Base-by-base conservation (phyloP, 208 protist genomes). In the Wallacemonas sp. region DNA sequence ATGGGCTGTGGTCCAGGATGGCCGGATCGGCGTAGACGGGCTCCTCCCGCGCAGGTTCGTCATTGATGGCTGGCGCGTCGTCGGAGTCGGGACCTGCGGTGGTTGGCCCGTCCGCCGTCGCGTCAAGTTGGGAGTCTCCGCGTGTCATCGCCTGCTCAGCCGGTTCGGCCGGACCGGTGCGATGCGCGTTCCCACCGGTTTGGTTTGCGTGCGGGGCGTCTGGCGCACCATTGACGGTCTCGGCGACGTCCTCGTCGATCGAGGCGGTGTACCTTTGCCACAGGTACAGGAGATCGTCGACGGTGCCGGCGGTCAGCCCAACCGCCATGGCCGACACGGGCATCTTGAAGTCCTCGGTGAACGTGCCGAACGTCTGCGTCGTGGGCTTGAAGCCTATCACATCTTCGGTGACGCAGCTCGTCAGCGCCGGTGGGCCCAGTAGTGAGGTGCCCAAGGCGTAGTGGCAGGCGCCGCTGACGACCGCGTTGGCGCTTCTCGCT, bases 301-400 rank as follows among this genome's bases (percentile, higher is more conserved):
- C 73, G 50, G 78, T 68, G 26, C 72, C 67, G 22, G 90, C 86
- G 0, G 80, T 84, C 33, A 95, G 76, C 4, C 90, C 90, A 15
- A 95, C 60, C 15, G 90, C 85, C 78, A 91, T 88, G 54, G 83
- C 90, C 19, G 86, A 80, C 53, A 91, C 73, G 30, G 69, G 39
- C 39, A 89, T 63, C 50, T 79, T 63, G 64, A 86, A 89, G 22
- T 73, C 68, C 44, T 87, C 77, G 10, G 90, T 90, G 68, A 90
- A 92, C 17, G 87, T 91, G 57, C 83, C 82, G 37, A 95, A 92
- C 42, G 85, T 91, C 65, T 93, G 90, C 17, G 87, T 72, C 27
- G 90, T 95, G 19, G 90, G 87, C 62, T 95, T 95, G 82, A 93
- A 95, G 66, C 82, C 87, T 0, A 87, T 78, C 44, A 93, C 72